Conservation (phyloP, 2,329 filamentous ascomycete genomes). For the Emmonsiellopsis sp. region DNA sequence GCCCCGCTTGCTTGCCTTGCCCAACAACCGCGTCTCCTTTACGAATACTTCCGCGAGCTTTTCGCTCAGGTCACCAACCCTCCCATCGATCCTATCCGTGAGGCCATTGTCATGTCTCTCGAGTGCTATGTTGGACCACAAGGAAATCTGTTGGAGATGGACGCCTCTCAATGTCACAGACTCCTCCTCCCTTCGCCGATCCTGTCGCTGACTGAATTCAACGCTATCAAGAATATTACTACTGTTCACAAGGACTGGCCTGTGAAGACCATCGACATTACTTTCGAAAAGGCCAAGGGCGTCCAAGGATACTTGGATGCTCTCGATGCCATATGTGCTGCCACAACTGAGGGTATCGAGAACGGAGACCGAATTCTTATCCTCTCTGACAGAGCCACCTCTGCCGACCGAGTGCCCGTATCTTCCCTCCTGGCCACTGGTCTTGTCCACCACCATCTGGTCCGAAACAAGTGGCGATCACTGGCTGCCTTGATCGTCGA, state of each 20-base stretch:
- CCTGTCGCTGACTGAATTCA: slow-evolving; percentile 83
- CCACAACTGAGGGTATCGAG: slow-evolving; percentile 74
- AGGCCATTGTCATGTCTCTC: slow-evolving; percentile 96
- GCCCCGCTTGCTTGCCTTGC: slow-evolving; percentile 85
- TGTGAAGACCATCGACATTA: slow-evolving; percentile 83
- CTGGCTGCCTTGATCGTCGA: slow-evolving; percentile 80
- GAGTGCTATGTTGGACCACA: slow-evolving; percentile 95
- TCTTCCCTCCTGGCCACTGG: slow-evolving; percentile 81
- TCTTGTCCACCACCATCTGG: slow-evolving; percentile 90
- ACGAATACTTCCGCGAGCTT: slow-evolving; percentile 95
- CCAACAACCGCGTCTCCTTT: slow-evolving; percentile 78
- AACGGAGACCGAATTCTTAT: slow-evolving; percentile 77
- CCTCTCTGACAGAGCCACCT: slow-evolving; percentile 80
- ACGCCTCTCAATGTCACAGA: slow-evolving; percentile 76
- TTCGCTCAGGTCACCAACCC: slow-evolving; percentile 98
- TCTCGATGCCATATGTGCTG: slow-evolving; percentile 79
- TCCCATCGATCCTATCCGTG: slow-evolving; percentile 91
- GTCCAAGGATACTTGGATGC: slow-evolving; percentile 76
- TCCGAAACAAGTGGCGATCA: slow-evolving; percentile 92
- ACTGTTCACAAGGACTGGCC: slow-evolving; percentile 69
- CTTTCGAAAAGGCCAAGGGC: slow-evolving; percentile 79
- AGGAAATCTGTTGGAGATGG: slow-evolving; percentile 91
- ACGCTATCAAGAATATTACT: slow-evolving; percentile 70
- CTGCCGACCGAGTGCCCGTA: slow-evolving; percentile 70
- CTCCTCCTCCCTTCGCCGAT: slow-evolving; percentile 82